These are phyloP conservation scores for Penicillium atrosanguineum DNA, from an alignment of 495 filamentous ascomycete species.

Conservation along the genomic window DNA sequence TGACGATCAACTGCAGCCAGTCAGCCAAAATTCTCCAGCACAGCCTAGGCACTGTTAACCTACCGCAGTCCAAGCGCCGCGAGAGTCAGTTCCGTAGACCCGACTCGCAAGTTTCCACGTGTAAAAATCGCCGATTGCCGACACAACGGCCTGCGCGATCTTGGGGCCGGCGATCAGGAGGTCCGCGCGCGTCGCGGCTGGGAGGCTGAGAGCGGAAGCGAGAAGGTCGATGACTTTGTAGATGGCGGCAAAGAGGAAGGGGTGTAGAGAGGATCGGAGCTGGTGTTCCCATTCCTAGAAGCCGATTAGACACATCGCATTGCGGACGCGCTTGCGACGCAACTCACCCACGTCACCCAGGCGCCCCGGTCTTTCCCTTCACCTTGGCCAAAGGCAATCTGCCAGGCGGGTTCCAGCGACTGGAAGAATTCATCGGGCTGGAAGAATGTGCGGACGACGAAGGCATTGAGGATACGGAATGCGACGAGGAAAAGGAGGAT, in stretches of 20 bases:
- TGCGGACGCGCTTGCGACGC: constrained; percentile 6
- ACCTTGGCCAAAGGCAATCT: constrained; percentile 65
- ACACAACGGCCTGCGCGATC: constrained; percentile 70
- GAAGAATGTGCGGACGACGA: constrained; percentile 88
- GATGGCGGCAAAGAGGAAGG: constrained; percentile 72
- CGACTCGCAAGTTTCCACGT: constrained; percentile 79
- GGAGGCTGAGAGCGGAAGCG: constrained; percentile 48
- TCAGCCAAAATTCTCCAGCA: constrained; percentile 2
- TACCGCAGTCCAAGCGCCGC: constrained; percentile 68
- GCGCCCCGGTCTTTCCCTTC: constrained; percentile 61
- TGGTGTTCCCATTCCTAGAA: constrained; percentile 83
- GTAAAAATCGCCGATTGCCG: constrained; percentile 79
- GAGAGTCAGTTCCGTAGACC: constrained; percentile 65
- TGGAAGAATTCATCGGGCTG: constrained; percentile 99
- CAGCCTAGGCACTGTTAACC: constrained; percentile 19
- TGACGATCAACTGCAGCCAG: constrained; percentile 53
- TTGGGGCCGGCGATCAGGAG: constrained; percentile 72
- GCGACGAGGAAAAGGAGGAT: constrained; percentile 65
- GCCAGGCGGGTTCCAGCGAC: constrained; percentile 92
- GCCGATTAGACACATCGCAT: constrained; percentile 7
- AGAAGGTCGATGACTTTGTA: constrained; percentile 62
- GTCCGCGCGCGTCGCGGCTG: constrained; percentile 51
- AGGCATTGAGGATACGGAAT: constrained; percentile 81
- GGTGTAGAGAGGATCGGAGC: constrained; percentile 90
- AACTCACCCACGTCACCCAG: constrained; percentile 92